A percentile compares a stretch with the other conserved stretches of the same genome.
Evolutionary conservation across 2,329 filamentous ascomycete species (phyloP).

Genomic region (Trichoderma aggressivum): DNA sequence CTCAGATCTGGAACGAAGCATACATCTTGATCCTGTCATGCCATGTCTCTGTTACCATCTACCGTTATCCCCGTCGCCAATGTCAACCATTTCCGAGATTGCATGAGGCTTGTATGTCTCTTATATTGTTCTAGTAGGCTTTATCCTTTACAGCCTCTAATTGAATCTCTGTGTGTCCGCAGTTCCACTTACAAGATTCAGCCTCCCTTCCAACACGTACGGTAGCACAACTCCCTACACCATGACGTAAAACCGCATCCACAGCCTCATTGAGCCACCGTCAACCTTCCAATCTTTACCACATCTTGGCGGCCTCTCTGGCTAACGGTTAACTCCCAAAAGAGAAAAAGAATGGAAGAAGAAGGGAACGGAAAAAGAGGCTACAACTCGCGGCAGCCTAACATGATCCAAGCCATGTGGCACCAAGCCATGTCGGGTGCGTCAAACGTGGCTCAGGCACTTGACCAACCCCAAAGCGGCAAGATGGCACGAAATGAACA

Average conservation of each 20-base stretch:
- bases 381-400: neutral
- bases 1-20: neutral
- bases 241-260: neutral
- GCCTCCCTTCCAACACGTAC: neutral
- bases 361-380: neutral
- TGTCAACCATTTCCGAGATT: neutral
- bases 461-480: neutral
- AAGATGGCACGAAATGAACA: neutral
- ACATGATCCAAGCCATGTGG: neutral
- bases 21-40: neutral
- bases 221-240: neutral
- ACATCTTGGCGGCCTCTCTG: neutral
- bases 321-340: neutral
- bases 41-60: neutral
- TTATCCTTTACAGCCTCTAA: neutral
- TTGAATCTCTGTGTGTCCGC: neutral
- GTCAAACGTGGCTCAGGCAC: neutral
- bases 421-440: neutral
- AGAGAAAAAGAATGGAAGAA: neutral
- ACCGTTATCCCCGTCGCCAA: neutral
- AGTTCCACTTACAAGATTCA: neutral
- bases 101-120: neutral
- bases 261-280: neutral
- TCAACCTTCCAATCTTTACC: neutral
- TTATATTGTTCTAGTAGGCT: neutral